Evolutionary conservation across 2,329 filamentous ascomycete genomes (phyloP).

Genomic region (Fusarium vanettenii): DNA sequence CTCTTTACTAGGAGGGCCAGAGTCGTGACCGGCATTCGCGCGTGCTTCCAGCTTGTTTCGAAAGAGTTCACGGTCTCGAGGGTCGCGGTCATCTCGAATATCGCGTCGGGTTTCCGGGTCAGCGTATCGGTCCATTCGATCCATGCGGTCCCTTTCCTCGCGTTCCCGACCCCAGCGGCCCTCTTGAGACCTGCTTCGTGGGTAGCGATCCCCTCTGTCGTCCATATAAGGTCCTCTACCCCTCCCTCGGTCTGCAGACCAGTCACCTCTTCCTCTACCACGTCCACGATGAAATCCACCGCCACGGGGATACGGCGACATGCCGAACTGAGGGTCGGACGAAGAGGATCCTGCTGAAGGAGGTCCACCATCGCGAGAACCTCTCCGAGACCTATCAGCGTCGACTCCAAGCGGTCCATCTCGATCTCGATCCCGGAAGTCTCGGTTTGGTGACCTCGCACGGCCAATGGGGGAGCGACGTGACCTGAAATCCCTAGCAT

Average conservation of each 20-base stretch:
- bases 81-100: constrained; percentile 60
- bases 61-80: constrained; percentile 57
- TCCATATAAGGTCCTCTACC: constrained; percentile 68
- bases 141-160: constrained; percentile 64
- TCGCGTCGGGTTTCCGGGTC: constrained; percentile 57
- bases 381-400: constrained; percentile 73
- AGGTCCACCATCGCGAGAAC: constrained; percentile 76
- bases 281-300: constrained; percentile 68
- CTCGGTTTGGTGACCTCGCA: constrained; percentile 74
- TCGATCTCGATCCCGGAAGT: constrained; percentile 70
- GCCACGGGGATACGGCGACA: constrained; percentile 64
- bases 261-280: constrained; percentile 58
- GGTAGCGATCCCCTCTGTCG: constrained; percentile 71
- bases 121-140: constrained; percentile 56
- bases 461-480: constrained; percentile 70
- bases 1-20: constrained; percentile 59
- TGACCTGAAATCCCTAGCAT: constrained; percentile 51
- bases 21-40: constrained; percentile 60
- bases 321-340: constrained; percentile 72
- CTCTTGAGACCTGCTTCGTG: constrained; percentile 74
- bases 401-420: constrained; percentile 73
- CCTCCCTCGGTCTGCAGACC: constrained; percentile 60
- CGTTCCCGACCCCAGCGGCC: constrained; percentile 68
- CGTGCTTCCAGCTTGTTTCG: constrained; percentile 64
- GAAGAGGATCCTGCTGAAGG: constrained; percentile 77